A percentile compares a stretch with the other conserved stretches of the same genome.
These are phyloP conservation scores for Tolypocladium paradoxum DNA, from an alignment of 2,329 filamentous ascomycete genomes.

Conservation along the genomic window DNA sequence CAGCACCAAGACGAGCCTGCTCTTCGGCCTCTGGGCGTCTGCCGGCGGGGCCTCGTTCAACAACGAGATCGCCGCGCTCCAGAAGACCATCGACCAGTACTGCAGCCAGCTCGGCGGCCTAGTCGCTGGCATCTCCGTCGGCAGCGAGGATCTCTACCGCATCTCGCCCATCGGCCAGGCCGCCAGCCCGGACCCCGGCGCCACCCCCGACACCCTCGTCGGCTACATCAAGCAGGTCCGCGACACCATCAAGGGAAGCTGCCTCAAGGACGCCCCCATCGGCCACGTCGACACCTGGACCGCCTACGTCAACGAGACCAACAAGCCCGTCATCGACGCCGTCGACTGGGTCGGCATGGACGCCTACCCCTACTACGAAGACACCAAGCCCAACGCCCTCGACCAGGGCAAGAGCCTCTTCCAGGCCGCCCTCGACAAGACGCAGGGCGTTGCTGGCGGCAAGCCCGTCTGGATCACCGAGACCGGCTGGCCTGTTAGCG, in stretches of 20 bases:
- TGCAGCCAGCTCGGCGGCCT: conserved; percentile 53
- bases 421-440: conserved; percentile 51
- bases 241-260: conserved; percentile 50
- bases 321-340: conserved; percentile 56
- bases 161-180: conserved; percentile 58
- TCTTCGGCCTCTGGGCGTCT: conserved; percentile 79
- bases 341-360: conserved; percentile 77
- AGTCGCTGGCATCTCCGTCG: conserved; percentile 75
- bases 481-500: conserved; percentile 76
- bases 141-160: conserved; percentile 79
- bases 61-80: conserved; percentile 66
- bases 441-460: conserved; percentile 44
- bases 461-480: conserved; percentile 81
- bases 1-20: conserved; percentile 62
- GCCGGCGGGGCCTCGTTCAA: conserved; percentile 50
- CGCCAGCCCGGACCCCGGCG: conserved; percentile 52
- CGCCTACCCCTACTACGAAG: conserved; percentile 77
- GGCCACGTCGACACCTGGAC: conserved; percentile 91
- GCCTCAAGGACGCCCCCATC: conserved; percentile 45
- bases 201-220: conserved; percentile 49
- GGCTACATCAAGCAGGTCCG: conserved; percentile 62
- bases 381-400: conserved; percentile 55
- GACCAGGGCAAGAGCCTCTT: conserved; percentile 55
- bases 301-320: conserved; percentile 62
- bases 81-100: conserved; percentile 57